Evolutionary conservation across 2,329 filamentous ascomycete genomes (phyloP).

Genomic region (Purpureocillium takamizusanense): DNA sequence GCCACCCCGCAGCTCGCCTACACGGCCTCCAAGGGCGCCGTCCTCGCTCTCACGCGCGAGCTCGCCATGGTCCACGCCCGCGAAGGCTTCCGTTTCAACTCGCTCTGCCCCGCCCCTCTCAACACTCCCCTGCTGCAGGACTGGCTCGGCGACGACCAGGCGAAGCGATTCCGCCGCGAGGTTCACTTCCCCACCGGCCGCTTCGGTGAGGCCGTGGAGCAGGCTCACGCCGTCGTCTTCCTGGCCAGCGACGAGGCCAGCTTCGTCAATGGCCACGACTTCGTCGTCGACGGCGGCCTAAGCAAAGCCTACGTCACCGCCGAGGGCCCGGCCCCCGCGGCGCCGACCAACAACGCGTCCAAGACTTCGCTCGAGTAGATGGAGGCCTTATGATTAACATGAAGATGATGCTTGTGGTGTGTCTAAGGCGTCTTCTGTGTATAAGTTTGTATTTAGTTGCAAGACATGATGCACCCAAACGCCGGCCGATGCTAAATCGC

Average conservation of each 20-base stretch:
- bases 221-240: constrained; percentile 83
- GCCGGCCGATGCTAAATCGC: background rate
- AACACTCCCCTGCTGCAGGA: constrained; percentile 90
- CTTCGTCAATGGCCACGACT: constrained; percentile 86
- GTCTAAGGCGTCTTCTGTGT: too few relatives aligned
- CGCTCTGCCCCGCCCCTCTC: constrained; percentile 79
- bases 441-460: background rate
- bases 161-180: constrained; percentile 74
- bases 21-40: constrained; percentile 88
- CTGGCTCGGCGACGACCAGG: constrained; percentile 80
- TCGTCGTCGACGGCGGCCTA: constrained; percentile 94
- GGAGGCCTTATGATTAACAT: too few relatives aligned
- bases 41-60: constrained; percentile 82
- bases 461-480: constrained; percentile 1
- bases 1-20: constrained; percentile 88
- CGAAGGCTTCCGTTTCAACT: constrained; percentile 84
- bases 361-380: constrained; percentile 35
- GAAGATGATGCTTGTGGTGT: too few relatives aligned
- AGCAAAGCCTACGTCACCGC: constrained; percentile 78
- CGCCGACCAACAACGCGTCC: constrained; percentile 52
- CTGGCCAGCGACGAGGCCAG: constrained; percentile 79
- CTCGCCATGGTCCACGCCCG: constrained; percentile 86
- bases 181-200: constrained; percentile 82
- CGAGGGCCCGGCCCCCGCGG: constrained; percentile 45
- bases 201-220: constrained; percentile 90